These are phyloP conservation scores for Auriscalpium vulgare DNA, from an alignment of 768 basidiomycete genomes.

Conservation along the genomic window DNA sequence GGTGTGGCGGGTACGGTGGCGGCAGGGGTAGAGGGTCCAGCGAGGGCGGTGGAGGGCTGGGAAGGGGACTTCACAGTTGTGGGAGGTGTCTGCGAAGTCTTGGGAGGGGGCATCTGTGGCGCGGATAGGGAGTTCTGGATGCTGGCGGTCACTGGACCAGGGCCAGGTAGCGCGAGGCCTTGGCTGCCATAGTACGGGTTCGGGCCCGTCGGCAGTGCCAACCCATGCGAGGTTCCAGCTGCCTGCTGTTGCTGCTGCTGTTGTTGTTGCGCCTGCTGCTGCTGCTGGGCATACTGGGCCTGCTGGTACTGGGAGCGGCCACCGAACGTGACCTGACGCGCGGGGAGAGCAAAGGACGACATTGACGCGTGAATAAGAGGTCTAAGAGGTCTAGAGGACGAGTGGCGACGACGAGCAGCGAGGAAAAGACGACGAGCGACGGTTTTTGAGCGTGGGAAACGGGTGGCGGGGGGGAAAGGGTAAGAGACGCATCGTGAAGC, in stretches of 20 bases:
- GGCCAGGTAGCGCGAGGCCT: constrained; percentile 42
- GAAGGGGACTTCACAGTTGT: constrained; percentile 17
- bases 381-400: constrained; percentile 2
- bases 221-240: constrained; percentile 37
- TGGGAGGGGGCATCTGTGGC: constrained; percentile 20
- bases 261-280: constrained; percentile 34
- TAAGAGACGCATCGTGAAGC: neutral
- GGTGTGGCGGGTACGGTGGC: constrained; percentile 55
- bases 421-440: neutral
- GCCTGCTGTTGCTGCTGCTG: constrained; percentile 26
- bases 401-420: neutral
- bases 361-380: constrained; percentile 18
- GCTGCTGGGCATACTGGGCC: constrained; percentile 29
- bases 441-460: constrained; percentile 16
- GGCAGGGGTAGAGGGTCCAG: constrained; percentile 51
- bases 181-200: constrained; percentile 36
- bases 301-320: constrained; percentile 45
- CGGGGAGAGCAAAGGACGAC: constrained; percentile 58
- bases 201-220: constrained; percentile 42
- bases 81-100: constrained; percentile 20
- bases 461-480: constrained; percentile 7
- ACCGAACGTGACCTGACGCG: constrained; percentile 74
- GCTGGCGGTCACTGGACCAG: constrained; percentile 42
- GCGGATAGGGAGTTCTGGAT: constrained; percentile 27
- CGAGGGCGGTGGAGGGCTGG: constrained; percentile 31